Evolutionary conservation across 2,329 filamentous ascomycete species (phyloP).

Genomic region (Fusarium agapanthi): DNA sequence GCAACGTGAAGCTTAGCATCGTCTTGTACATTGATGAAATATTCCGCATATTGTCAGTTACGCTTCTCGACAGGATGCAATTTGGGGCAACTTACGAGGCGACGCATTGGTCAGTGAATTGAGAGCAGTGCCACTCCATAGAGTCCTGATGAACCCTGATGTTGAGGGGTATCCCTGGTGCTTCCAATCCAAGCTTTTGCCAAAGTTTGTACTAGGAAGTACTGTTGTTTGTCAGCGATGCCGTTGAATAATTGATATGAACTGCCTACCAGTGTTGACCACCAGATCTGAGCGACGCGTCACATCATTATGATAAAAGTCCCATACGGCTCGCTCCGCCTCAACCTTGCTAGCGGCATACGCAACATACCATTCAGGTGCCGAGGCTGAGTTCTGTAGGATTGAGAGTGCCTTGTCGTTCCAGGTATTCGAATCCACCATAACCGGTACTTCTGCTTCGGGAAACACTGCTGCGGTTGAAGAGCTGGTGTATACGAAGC

Average conservation of each 20-base stretch:
- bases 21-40: conserved; percentile 58
- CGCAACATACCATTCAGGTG: conserved; percentile 16
- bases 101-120: background rate
- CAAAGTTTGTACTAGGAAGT: conserved; percentile 38
- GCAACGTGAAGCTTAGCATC: conserved; percentile 60
- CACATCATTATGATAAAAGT: conserved; percentile 33
- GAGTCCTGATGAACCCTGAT: conserved; percentile 3
- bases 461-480: background rate
- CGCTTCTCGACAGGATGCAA: rapidly evolving
- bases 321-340: conserved; percentile 48
- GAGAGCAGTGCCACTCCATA: conserved; percentile 27
- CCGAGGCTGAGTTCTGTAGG: background rate
- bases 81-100: background rate
- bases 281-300: conserved; percentile 35
- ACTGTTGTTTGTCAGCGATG: conserved; percentile 1
- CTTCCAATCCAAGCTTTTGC: conserved; percentile 22
- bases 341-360: conserved; percentile 50
- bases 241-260: rapidly evolving
- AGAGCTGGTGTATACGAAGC: background rate
- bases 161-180: conserved; percentile 35
- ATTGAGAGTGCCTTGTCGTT: conserved; percentile 44
- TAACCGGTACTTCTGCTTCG: background rate
- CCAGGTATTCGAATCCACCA: conserved; percentile 37
- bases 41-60: conserved; percentile 40
- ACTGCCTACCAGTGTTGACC: conserved; percentile 22